Evolutionary conservation across 2,329 filamentous ascomycete species (phyloP), one percentile per base, ranked within the genome.

Genomic region (Xylaria sp.): DNA sequence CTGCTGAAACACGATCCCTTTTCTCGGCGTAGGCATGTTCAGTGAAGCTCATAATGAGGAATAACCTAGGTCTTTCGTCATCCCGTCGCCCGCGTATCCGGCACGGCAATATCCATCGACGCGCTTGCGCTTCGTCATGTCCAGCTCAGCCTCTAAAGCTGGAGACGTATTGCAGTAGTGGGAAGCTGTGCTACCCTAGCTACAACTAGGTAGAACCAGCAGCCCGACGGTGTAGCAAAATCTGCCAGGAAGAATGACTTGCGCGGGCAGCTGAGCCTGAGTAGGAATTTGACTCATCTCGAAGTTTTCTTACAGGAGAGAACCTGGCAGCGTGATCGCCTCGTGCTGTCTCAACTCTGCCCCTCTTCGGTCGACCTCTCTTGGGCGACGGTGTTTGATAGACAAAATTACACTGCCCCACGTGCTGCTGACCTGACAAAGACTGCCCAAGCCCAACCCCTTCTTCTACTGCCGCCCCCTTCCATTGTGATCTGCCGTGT

Each of bases 401-500:
- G 46, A 53, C 49, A 39, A 51, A 39, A 7, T 7, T 34, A 44
- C 52, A 59, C 48, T 54, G 52, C 55, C 55, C 57, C 58, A 48
- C 51, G 34, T 37, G 26, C 51, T 47, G 39, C 24, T 26, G 24
- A 26, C 24, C 24, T 26, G 24, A 26, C 24, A 26, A 26, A 34
- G 11, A 34, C 29, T 34, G 29, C 29, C 29, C 29, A 34, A 37
- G n/a, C n/a, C n/a, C n/a, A n/a, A n/a, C n/a, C n/a, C n/a, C n/a
- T n/a, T n/a, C n/a, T n/a, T n/a, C n/a, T n/a, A n/a, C n/a, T n/a
- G n/a, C n/a, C n/a, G n/a, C n/a, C 38, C 45, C 49, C 22, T 46
- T 24, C 50, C 34, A 56, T 59, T 54, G 52, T 52, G 52, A 61
- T 61, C 55, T 40, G 38, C 52, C 37, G 54, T 43, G 47, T 53